Conservation (phyloP, 345 rosid species). For the Gossypioides kirkii region DNA sequence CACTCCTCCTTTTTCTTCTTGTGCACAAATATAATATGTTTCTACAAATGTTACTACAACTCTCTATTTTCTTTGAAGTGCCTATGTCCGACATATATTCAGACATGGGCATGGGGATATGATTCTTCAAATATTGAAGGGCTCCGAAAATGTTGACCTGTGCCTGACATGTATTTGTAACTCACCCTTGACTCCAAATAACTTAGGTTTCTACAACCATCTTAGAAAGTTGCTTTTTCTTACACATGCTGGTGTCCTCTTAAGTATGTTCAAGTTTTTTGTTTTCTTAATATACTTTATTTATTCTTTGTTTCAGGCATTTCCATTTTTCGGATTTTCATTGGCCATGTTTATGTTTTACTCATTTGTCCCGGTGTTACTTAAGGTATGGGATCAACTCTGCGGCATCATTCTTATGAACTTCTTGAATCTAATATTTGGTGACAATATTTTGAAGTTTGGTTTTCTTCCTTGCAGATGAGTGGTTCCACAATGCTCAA, state of each 20-base stretch:
- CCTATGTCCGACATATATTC: no score
- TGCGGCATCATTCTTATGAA: neutral
- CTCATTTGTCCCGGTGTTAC: conserved; percentile 72
- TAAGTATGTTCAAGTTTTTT: neutral
- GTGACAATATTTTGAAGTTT: neutral
- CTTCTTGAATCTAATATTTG: neutral
- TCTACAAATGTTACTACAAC: neutral
- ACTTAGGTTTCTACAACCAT: no score
- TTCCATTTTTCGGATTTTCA: conserved; percentile 58
- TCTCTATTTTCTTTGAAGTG: no score
- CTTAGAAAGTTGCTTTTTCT: neutral
- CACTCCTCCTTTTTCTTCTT: neutral
- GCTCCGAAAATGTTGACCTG: no score
- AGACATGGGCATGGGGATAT: no score
- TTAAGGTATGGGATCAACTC: conserved; percentile 47
- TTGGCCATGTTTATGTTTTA: conserved; percentile 69
- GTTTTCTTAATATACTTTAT: neutral
- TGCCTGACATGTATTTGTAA: no score
- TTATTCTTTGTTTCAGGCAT: conserved; percentile 43
- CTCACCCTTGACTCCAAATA: no score
- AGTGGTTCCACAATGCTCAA: conserved; percentile 89
- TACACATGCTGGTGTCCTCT: neutral
- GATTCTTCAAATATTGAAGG: no score
- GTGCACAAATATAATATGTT: neutral
- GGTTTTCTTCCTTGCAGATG: conserved; percentile 32